Evolutionary conservation across 768 basidiomycete species (phyloP).

Genomic region (Strobilomyces confusus): DNA sequence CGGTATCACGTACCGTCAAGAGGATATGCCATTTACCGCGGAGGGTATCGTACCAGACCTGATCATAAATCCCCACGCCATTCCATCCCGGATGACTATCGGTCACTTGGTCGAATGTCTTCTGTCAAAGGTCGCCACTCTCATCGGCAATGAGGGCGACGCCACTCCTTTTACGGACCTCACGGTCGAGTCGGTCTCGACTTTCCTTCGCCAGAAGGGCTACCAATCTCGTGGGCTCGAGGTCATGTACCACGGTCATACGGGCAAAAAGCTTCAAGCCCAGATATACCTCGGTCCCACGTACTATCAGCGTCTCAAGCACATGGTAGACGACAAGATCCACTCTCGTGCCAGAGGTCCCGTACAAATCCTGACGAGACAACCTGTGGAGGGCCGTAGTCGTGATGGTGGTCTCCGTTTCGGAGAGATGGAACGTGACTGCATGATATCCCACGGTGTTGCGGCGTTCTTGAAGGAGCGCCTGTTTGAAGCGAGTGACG

Average conservation of each 20-base stretch:
- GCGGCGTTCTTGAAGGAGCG: conserved; percentile 98
- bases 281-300: conserved; percentile 98
- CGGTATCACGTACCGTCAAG: conserved; percentile 98
- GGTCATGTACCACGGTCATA: conserved; percentile 98
- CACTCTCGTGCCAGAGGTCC: conserved; percentile 97
- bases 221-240: conserved; percentile 98
- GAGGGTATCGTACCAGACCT: conserved; percentile 97
- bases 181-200: conserved; percentile 98
- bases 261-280: conserved; percentile 95
- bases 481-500: conserved; percentile 89
- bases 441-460: conserved; percentile 99
- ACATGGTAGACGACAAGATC: conserved; percentile 99
- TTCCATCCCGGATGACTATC: conserved; percentile 99
- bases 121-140: conserved; percentile 91
- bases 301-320: conserved; percentile 97
- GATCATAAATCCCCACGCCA: conserved; percentile 98
- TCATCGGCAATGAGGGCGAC: conserved; percentile 96
- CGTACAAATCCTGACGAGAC: conserved; percentile 94
- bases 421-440: conserved; percentile 99
- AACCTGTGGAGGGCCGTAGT: conserved; percentile 98
- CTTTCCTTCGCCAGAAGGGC: conserved; percentile 79
- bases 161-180: conserved; percentile 98
- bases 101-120: conserved; percentile 99
- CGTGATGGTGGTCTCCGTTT: conserved; percentile 98
- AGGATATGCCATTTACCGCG: conserved; percentile 99